A percentile compares a stretch with the other conserved stretches of the same genome.
phyloP scores from a whole-genome alignment of 2,329 filamentous ascomycete species.

The Chrysoporthe deuterocubensis region DNA sequence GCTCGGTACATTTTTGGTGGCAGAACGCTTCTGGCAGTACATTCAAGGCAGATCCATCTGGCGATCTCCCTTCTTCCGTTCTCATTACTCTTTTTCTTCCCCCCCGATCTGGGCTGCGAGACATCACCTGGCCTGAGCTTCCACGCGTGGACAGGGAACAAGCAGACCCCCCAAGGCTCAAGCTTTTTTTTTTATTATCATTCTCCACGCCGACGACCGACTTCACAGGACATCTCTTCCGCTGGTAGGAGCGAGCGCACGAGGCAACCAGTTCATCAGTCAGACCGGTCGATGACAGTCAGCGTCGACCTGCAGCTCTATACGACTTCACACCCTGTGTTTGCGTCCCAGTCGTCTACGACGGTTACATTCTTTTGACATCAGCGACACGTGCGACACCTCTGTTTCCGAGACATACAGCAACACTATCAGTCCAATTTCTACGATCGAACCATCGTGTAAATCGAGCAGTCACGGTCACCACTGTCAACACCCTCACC shows the following conservation, averaged over 20 bases:
- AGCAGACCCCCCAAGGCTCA: neutral
- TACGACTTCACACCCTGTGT: constrained; percentile 1
- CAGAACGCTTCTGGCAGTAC: neutral
- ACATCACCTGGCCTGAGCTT: constrained; percentile 13
- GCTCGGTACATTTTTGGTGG: constrained; percentile 3
- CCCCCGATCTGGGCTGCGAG: neutral
- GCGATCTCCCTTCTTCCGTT: constrained; percentile 23
- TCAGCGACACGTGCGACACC: neutral
- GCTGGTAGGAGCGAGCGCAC: constrained; percentile 2
- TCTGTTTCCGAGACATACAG: constrained; percentile 12
- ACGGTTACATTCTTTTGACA: constrained; percentile 23
- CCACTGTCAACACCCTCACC: constrained; percentile 16
- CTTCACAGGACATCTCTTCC: neutral
- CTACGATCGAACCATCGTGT: constrained; percentile 3
- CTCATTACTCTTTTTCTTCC: neutral
- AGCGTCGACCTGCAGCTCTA: constrained; percentile 1
- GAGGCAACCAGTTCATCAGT: neutral
- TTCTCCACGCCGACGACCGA: neutral
- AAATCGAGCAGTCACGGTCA: constrained; percentile 23
- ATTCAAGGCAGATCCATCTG: constrained; percentile 17
- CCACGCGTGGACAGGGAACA: constrained; percentile 2
- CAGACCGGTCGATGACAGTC: neutral
- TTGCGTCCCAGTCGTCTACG: constrained; percentile 15
- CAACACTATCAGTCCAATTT: constrained; percentile 12
- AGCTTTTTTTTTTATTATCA: neutral